Conservation (phyloP, 2,329 filamentous ascomycete species). For the Fusarium sp. region DNA sequence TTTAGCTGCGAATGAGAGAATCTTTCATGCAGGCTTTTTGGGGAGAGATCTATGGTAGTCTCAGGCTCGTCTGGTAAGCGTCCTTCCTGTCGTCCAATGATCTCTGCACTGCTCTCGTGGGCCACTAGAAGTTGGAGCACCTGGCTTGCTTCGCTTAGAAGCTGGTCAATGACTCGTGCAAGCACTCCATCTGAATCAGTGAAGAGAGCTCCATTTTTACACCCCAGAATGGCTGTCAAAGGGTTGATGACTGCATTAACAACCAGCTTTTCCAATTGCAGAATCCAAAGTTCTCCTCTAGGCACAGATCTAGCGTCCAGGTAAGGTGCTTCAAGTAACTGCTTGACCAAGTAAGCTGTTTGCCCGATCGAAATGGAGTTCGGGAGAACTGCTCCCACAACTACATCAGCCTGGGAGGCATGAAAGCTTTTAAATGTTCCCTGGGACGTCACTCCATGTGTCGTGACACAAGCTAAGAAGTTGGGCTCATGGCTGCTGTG, state of each 20-base stretch:
- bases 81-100: slow-evolving; percentile 49
- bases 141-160: slow-evolving; percentile 79
- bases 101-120: slow-evolving; percentile 61
- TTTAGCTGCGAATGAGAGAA: slow-evolving; percentile 59
- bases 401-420: slow-evolving; percentile 62
- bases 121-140: slow-evolving; percentile 78
- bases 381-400: slow-evolving; percentile 60
- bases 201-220: slow-evolving; percentile 83
- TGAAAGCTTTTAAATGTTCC: slow-evolving; percentile 66
- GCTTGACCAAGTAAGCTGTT: slow-evolving; percentile 55
- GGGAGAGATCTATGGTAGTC: slow-evolving; percentile 28
- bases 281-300: slow-evolving; percentile 61
- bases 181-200: slow-evolving; percentile 64
- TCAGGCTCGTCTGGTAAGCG: slow-evolving; percentile 2
- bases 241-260: slow-evolving; percentile 87
- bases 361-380: slow-evolving; percentile 35
- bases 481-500: slow-evolving; percentile 62
- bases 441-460: slow-evolving; percentile 66
- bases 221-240: slow-evolving; percentile 81
- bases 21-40: slow-evolving; percentile 50
- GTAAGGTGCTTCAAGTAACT: slow-evolving; percentile 58
- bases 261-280: slow-evolving; percentile 89
- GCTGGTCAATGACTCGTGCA: slow-evolving; percentile 71
- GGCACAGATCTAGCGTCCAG: slow-evolving; percentile 58
- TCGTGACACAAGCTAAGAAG: slow-evolving; percentile 77